Base-by-base conservation (phyloP, 2,329 filamentous ascomycete genomes). In the Xylariaceae sp. region DNA sequence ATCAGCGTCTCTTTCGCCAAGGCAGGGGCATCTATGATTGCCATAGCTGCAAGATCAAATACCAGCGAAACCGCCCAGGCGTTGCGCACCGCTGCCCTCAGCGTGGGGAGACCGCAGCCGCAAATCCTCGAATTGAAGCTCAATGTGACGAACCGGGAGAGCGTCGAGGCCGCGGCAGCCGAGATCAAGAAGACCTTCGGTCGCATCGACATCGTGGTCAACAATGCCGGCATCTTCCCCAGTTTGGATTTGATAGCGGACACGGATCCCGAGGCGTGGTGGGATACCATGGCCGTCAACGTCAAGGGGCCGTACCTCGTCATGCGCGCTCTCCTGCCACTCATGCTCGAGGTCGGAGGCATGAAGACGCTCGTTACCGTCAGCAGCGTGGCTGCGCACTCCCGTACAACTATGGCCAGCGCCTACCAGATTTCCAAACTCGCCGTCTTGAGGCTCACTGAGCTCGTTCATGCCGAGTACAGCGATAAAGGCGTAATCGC, bases 231-330 rank as follows among this genome's bases (percentile, higher is more conserved):
- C 1, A 53, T 65, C 4, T 47, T 66, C 2, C 44, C 47, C 3
- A 12, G 37, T 4, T 2, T 1, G 1, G 51, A 43, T 5, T 29
- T 12, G 11, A 60, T 72, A 31, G 51, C 60, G 2, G 65, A 70
- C 3, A 62, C 51, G 6, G 63, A 71, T 31, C 63, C 67, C 4
- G 67, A 68, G 0, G 59, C 56, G 1, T 74, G 71, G 71, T 71
- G 68, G 70, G 65, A 70, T 26, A 72, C 71, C 0, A 75, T 72
- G 64, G 72, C 76, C 46, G 69, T 79, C 41, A 83, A 81, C 60
- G 44, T 80, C 9, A 70, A 72, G 19, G 80, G 78, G 0, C 64
- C 71, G 0, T 80, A 76, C 59, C 66, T 79, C 1, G 62, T 76
- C 8, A 66, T 72, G 4, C 71, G 73, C n/a, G 69, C 73, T 0